Evolutionary conservation across 352 stramenopile genomes (phyloP).

Genomic region (Globisporangium heterothallicum): DNA sequence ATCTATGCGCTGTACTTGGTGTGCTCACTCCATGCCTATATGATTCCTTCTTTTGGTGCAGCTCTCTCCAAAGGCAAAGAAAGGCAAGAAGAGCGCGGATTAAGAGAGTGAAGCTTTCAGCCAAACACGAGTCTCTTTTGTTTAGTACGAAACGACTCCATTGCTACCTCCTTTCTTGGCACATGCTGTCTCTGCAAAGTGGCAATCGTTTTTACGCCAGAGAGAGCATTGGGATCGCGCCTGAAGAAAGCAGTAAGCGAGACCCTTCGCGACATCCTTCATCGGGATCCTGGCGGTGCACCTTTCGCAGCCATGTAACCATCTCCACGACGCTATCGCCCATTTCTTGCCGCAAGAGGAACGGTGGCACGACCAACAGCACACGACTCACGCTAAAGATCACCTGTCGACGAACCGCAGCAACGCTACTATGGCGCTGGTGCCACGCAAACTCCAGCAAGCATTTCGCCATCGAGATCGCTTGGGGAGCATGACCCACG

Average conservation of each 20-base stretch:
- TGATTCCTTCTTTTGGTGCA: background rate
- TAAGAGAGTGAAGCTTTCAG: too few species aligned
- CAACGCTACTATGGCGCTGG: conserved; percentile 33
- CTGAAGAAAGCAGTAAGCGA: conserved; percentile 45
- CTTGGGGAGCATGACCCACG: conserved; percentile 46
- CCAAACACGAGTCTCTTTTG: too few species aligned
- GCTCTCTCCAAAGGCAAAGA: conserved; percentile 12
- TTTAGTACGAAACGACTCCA: too few species aligned
- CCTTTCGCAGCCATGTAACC: conserved; percentile 45
- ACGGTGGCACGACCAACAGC: conserved; percentile 51
- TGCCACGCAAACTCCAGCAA: conserved; percentile 68
- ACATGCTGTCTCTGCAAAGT: too few species aligned
- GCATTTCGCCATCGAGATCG: conserved; percentile 62
- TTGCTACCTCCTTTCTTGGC: too few species aligned
- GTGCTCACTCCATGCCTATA: background rate
- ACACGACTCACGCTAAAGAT: conserved; percentile 69
- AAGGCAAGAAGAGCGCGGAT: conserved; percentile 9
- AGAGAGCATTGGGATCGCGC: conserved; percentile 22
- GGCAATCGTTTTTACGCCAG: conserved; percentile 6
- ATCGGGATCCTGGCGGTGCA: conserved; percentile 44
- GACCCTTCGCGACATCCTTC: conserved; percentile 65
- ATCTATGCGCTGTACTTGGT: too few species aligned
- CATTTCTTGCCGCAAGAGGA: conserved; percentile 50
- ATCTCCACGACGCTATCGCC: conserved; percentile 40
- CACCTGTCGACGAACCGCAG: conserved; percentile 66